Percentiles rank a stretch among this genome's conserved stretches.
These are phyloP conservation scores for Auricularia auricula-judae DNA, from an alignment of 768 basidiomycete genomes.

Conservation along the genomic window DNA sequence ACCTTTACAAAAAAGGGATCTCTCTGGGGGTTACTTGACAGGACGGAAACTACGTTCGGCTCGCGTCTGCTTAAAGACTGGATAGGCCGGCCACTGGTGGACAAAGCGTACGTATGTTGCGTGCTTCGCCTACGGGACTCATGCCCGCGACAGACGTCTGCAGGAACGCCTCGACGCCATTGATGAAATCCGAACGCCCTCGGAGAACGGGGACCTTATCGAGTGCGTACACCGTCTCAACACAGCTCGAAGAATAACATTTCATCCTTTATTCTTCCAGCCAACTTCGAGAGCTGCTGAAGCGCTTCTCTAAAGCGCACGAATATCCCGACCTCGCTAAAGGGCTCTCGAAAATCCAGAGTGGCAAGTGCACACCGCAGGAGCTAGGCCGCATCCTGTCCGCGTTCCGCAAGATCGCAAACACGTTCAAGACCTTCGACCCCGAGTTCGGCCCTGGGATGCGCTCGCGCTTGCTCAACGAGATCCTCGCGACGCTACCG, in stretches of 20 bases:
- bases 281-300: slow-evolving; percentile 55
- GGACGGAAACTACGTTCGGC: slow-evolving; percentile 83
- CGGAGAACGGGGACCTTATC: background rate
- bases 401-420: slow-evolving; percentile 62
- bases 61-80: slow-evolving; percentile 71
- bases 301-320: slow-evolving; percentile 28
- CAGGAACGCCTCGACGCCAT: slow-evolving; percentile 75
- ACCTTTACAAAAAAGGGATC: slow-evolving; percentile 65
- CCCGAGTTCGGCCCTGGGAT: slow-evolving; percentile 42
- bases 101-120: slow-evolving; percentile 39
- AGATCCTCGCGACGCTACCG: slow-evolving; percentile 60
- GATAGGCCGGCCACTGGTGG: slow-evolving; percentile 77
- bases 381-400: slow-evolving; percentile 69
- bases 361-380: slow-evolving; percentile 81
- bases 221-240: background rate
- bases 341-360: slow-evolving; percentile 81
- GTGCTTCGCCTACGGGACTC: background rate
- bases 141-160: slow-evolving; percentile 18
- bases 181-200: slow-evolving; percentile 49
- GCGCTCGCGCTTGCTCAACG: slow-evolving; percentile 54
- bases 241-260: background rate
- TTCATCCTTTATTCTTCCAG: slow-evolving; percentile 5
- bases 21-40: slow-evolving; percentile 76
- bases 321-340: slow-evolving; percentile 64
- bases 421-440: slow-evolving; percentile 43